Percentiles rank a stretch among this genome's conserved stretches.
Conservation (phyloP, 768 basidiomycete species). For the Serendipita vermifera region DNA sequence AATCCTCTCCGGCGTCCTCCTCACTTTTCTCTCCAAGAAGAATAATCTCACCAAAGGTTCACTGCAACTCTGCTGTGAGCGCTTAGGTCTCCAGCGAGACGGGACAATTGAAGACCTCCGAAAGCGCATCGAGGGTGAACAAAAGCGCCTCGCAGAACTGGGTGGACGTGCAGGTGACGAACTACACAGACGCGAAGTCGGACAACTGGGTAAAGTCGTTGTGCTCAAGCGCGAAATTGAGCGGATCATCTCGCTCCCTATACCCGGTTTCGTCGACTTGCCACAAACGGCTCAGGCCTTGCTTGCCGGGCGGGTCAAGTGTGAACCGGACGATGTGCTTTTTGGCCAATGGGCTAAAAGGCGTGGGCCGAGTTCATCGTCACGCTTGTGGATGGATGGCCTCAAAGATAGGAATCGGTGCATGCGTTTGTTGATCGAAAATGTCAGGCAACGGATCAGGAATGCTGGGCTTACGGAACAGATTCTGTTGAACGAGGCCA, state of each 20-base stretch:
- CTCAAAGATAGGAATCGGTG: slow-evolving; percentile 24
- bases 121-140: slow-evolving; percentile 26
- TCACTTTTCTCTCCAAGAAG: slow-evolving; percentile 29
- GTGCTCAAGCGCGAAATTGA: slow-evolving; percentile 35
- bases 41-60: slow-evolving; percentile 26
- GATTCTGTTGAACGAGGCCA: slow-evolving; percentile 34
- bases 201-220: slow-evolving; percentile 34
- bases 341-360: slow-evolving; percentile 23
- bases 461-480: slow-evolving; percentile 14
- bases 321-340: slow-evolving; percentile 32
- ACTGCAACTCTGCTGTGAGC: slow-evolving; percentile 29
- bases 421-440: slow-evolving; percentile 26
- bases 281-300: slow-evolving; percentile 28
- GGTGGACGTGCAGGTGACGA: slow-evolving; percentile 16
- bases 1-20: slow-evolving; percentile 32
- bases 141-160: slow-evolving; percentile 26
- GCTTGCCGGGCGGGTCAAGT: slow-evolving; percentile 17
- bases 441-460: slow-evolving; percentile 24
- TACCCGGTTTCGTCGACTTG: slow-evolving; percentile 39
- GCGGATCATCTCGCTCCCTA: slow-evolving; percentile 33
- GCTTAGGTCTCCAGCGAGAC: slow-evolving; percentile 28
- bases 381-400: slow-evolving; percentile 17
- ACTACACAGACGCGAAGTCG: slow-evolving; percentile 24
- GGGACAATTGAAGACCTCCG: slow-evolving; percentile 30
- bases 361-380: slow-evolving; percentile 17